phyloP scores from a whole-genome alignment of 768 basidiomycete genomes.

The Hortiboletus flavorubellus region DNA sequence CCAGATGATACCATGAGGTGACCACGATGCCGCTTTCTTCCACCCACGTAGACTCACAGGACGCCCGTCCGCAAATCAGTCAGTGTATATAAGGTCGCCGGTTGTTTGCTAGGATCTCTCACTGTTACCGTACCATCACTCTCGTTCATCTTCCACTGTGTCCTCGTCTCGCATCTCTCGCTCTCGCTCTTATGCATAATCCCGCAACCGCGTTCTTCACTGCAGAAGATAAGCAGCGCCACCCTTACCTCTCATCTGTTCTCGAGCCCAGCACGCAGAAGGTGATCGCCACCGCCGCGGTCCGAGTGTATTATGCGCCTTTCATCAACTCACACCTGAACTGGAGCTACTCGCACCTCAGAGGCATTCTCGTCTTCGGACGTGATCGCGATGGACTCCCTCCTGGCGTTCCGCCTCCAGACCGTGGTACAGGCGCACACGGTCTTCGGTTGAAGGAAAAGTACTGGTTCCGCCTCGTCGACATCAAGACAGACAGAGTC shows the following conservation, averaged over 20 bases:
- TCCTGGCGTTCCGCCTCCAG: slow-evolving; percentile 21
- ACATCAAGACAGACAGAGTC: slow-evolving; percentile 52
- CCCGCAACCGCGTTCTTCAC: slow-evolving; percentile 33
- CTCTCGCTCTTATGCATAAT: slow-evolving; percentile 28
- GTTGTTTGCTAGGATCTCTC: slow-evolving; percentile 16
- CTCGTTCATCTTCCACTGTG: slow-evolving; percentile 15
- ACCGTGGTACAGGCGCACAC: slow-evolving; percentile 15
- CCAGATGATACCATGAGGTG: slow-evolving; percentile 31
- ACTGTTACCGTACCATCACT: slow-evolving; percentile 9
- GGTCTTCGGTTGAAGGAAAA: slow-evolving; percentile 32
- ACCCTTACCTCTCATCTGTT: slow-evolving; percentile 38
- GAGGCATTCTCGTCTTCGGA: slow-evolving; percentile 58
- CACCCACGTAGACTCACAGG: slow-evolving; percentile 21
- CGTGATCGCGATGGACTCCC: slow-evolving; percentile 30
- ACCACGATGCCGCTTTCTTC: slow-evolving; percentile 36
- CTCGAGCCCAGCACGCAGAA: slow-evolving; percentile 41
- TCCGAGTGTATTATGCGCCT: slow-evolving; percentile 61
- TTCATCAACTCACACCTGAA: slow-evolving; percentile 43
- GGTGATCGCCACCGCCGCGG: slow-evolving; percentile 51
- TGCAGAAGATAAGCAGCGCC: slow-evolving; percentile 36
- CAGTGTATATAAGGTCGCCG: slow-evolving; percentile 30
- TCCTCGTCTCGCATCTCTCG: slow-evolving; percentile 2
- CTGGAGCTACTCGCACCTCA: slow-evolving; percentile 60
- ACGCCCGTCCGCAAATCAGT: slow-evolving; percentile 26
- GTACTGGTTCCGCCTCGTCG: slow-evolving; percentile 66